Evolutionary conservation across 345 rosid genomes (phyloP), one percentile per base, ranked within the genome.

Genomic region (Diplotaxis tenuifolia): DNA sequence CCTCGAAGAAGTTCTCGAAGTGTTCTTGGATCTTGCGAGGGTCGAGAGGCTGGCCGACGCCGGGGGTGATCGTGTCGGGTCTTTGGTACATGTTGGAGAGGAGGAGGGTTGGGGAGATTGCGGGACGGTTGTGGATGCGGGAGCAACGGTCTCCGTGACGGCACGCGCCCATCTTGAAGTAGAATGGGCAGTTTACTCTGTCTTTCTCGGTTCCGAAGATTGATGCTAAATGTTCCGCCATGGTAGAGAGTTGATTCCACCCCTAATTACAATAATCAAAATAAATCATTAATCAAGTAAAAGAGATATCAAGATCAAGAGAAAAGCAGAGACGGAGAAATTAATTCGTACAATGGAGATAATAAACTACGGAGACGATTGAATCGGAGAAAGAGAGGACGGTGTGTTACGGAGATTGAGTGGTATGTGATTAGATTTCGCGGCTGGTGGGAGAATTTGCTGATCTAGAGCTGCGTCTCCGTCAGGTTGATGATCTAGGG

Each of bases 71-170:
- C 53, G 16, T 7, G 53, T 47, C 53, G 9, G 53, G 53, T 7
- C 53, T 16, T 7, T 47, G 53, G 53, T 47, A 47, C 53, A 47
- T 88, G 84, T 90, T 90, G 45, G 96, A 84, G 18, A 90, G 87
- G 42, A 90, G 81, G 21, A 90, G 88, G 1, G 96, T 90, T 4
- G 93, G 96, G 23, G 89, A 85, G 77, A 90, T 88, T 63, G 88
- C 85, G 65, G 96, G 96, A 56, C 88, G 84, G 70, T 85, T 90
- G 79, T 90, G 96, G 45, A 90, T 89, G 10, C 93, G 89, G 32
- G 96, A 90, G 82, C 96, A 90, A 15, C 96, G 87, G 79, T 90
- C 96, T 27, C 96, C 96, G 12, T 90, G 96, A n/a, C 94, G 88
- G 72, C 96, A 90, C 2, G 96, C 94, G 3, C 94, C 94, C 76